Evolutionary conservation across 116 monocot genomes (phyloP).

Genomic region (Phalaenopsis hybrid): DNA sequence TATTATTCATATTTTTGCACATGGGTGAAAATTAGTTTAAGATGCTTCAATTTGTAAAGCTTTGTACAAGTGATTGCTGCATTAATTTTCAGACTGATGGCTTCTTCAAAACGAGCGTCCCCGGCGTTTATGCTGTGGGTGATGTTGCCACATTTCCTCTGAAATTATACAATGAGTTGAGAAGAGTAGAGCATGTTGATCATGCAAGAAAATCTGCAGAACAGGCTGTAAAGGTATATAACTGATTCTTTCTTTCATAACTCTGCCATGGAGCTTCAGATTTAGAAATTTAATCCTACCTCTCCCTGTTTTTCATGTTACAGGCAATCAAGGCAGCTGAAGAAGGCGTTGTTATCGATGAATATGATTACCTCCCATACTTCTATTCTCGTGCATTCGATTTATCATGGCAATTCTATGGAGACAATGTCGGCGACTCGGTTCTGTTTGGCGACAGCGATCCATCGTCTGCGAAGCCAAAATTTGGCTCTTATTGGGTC

Average conservation of each 20-base stretch:
- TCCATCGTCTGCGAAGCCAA: slow-evolving; percentile 59
- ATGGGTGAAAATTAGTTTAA: too few species aligned
- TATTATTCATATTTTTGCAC: too few species aligned
- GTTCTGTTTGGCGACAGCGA: slow-evolving; percentile 74
- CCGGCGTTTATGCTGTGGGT: slow-evolving; percentile 74
- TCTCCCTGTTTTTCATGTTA: not conserved
- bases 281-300: not conserved
- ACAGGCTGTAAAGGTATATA: slow-evolving; percentile 70
- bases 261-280: not conserved
- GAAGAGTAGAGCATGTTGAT: slow-evolving; percentile 91
- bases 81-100: slow-evolving; percentile 55
- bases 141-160: slow-evolving; percentile 86
- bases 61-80: too few species aligned
- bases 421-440: slow-evolving; percentile 74
- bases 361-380: slow-evolving; percentile 79
- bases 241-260: not conserved
- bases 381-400: slow-evolving; percentile 84
- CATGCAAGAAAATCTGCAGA: slow-evolving; percentile 90
- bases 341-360: slow-evolving; percentile 36
- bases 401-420: slow-evolving; percentile 89
- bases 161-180: slow-evolving; percentile 64
- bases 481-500: slow-evolving; percentile 81
- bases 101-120: slow-evolving; percentile 69
- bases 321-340: slow-evolving; percentile 83
- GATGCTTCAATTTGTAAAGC: too few species aligned